A percentile compares a stretch with the other conserved stretches of the same genome.
These are phyloP conservation scores for Apiospora phragmitis DNA, from an alignment of 2,329 filamentous ascomycete species.

Conservation along the genomic window DNA sequence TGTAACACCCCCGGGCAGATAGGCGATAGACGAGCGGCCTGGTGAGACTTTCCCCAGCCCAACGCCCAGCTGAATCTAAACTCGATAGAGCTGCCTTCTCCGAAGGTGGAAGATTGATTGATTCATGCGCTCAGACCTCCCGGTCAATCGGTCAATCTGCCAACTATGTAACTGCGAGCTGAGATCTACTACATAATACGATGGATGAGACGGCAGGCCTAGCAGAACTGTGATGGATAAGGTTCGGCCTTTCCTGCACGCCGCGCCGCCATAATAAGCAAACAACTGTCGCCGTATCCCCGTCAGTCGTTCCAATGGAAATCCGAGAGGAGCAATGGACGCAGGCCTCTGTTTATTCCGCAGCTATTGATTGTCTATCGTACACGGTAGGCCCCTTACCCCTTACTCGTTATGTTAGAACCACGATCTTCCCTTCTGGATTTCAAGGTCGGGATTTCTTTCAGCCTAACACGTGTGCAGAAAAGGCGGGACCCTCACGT, in stretches of 20 bases:
- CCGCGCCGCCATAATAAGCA: background rate
- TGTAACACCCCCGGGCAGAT: background rate
- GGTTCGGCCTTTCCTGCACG: background rate
- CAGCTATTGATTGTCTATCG: background rate
- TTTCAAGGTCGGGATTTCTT: background rate
- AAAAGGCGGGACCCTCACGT: background rate
- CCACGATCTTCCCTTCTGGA: background rate
- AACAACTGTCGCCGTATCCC: background rate
- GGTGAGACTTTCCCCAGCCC: background rate
- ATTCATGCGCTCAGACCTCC: background rate
- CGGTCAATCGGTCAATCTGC: background rate
- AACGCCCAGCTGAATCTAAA: background rate
- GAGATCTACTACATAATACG: background rate
- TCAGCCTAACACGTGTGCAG: background rate
- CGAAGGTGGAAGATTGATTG: background rate
- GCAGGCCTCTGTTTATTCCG: background rate
- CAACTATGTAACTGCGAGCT: background rate
- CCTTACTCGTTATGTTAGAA: background rate
- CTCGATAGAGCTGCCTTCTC: background rate
- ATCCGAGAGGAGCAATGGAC: background rate
- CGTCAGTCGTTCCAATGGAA: background rate
- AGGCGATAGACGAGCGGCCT: background rate
- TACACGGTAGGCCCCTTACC: background rate
- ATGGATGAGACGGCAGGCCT: background rate
- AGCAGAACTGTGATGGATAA: background rate